Base-by-base conservation (phyloP, 495 filamentous ascomycete species). In the Penicillium longicatenatum region DNA sequence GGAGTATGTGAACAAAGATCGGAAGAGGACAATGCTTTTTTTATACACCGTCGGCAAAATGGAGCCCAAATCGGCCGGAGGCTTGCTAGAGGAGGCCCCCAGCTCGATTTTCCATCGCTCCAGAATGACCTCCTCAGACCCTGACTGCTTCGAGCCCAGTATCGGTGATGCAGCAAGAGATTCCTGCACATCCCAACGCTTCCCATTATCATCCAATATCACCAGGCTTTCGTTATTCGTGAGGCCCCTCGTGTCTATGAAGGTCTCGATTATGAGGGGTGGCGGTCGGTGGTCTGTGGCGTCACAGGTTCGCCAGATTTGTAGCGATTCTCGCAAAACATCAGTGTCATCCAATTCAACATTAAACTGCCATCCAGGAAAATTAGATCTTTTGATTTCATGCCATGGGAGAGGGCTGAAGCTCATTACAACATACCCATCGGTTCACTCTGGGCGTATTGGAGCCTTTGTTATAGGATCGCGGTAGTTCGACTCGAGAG, bases 271-370 rank as follows among this genome's bases (percentile, higher is more conserved):
- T 54, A 94, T 83, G 69, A 98, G 76, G 19, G 92, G 89, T 41
- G 91, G 91, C 20, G 94, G 94, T 52, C 86, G 86, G 61, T 88
- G 86, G 24, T 89, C 84, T 44, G 88, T 82, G 47, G 87, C 83
- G 74, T 93, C 91, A 55, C 86, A 89, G 30, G 73, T 80, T 73
- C 83, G 88, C 91, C 92, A 98, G 42, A 86, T 78, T 60, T 82
- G 80, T 31, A 97, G 79, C 57, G 92, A 88, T 55, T 96, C 87
- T 64, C 84, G 79, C 59, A 94, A 89, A 43, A 85, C 84, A 65
- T 96, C 91, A 52, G 91, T 93, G 53, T 98, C 94, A 60, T 97
- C 91, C 45, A 96, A 80, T 49, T 97, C 91, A 60, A 97, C 84
- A 68, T 96, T 94, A 74, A 97, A 98, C 94, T 98, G 30, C 21